Evolutionary conservation across 2,329 filamentous ascomycete genomes (phyloP).

Genomic region (Nemania sp.): DNA sequence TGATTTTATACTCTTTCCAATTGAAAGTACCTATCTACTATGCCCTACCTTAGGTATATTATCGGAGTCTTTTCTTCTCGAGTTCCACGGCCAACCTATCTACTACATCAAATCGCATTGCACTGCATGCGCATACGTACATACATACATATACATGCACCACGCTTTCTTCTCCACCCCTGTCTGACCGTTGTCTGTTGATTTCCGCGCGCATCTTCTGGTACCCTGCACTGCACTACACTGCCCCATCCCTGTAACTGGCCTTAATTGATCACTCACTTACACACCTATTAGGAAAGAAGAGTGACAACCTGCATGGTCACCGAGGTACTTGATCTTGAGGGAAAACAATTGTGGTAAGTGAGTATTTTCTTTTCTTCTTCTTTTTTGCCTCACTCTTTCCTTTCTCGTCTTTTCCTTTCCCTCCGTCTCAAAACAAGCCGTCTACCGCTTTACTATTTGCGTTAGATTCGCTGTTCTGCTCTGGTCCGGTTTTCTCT

Average conservation of each 20-base stretch:
- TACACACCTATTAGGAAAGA: slow-evolving; percentile 17
- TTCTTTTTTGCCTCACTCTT: neutral
- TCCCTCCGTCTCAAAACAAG: too few species aligned
- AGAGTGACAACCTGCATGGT: neutral
- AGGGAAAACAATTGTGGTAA: slow-evolving; percentile 1
- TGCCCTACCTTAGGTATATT: too few species aligned
- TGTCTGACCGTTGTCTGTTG: slow-evolving; percentile 32
- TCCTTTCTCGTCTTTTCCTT: neutral
- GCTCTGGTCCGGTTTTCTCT: neutral
- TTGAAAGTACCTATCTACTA: neutral
- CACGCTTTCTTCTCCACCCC: slow-evolving; percentile 38
- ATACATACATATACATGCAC: too few species aligned
- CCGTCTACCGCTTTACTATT: neutral
- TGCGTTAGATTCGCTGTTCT: neutral
- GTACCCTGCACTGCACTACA: slow-evolving; percentile 11
- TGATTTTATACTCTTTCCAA: slow-evolving; percentile 17
- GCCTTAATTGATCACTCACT: slow-evolving; percentile 21
- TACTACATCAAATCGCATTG: slow-evolving; percentile 31
- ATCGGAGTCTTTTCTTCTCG: slow-evolving; percentile 9
- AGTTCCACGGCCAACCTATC: slow-evolving; percentile 21
- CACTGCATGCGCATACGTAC: slow-evolving; percentile 36
- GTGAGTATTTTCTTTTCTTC: slow-evolving; percentile 2
- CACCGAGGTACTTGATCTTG: neutral
- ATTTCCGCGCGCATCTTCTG: slow-evolving; percentile 37
- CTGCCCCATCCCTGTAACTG: slow-evolving; percentile 16